phyloP scores from a whole-genome alignment of 1,284 basidiomycete genomes.

The Peniophora sp. region DNA sequence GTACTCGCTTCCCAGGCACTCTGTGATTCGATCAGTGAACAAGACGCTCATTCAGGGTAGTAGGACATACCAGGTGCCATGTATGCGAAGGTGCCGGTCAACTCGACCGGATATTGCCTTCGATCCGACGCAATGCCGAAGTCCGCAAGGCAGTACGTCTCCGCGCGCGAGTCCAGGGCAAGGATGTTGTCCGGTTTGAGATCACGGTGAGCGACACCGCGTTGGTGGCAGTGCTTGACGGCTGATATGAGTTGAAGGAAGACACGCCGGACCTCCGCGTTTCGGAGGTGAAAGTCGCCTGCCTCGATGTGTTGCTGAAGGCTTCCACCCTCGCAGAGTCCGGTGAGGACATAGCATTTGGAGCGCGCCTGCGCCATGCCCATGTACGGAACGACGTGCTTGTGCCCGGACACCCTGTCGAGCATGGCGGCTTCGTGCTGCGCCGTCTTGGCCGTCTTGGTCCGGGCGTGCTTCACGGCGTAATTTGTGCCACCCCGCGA shows the following conservation, averaged over 20 bases:
- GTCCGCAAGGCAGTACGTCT: background rate
- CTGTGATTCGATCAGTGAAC: background rate
- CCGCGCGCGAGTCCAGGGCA: background rate
- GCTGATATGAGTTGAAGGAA: background rate
- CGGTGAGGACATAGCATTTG: background rate
- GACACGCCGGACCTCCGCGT: background rate
- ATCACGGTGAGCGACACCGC: background rate
- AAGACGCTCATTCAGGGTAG: background rate
- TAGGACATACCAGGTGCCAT: background rate
- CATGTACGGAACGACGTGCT: background rate
- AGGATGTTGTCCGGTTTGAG: slow-evolving; percentile 1
- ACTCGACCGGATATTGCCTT: background rate
- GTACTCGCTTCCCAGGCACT: background rate
- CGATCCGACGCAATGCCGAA: background rate
- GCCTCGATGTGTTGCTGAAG: background rate
- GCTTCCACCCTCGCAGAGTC: background rate
- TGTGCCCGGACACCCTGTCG: background rate
- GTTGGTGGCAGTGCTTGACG: background rate
- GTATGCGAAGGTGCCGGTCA: background rate
- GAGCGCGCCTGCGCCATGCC: background rate
- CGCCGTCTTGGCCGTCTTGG: too few species aligned
- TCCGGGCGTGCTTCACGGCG: too few species aligned
- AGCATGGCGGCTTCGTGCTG: background rate
- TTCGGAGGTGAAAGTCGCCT: background rate
- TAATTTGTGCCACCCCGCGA: too few species aligned